Evolutionary conservation across 805 yeast genomes (phyloP), one percentile per base, ranked within the genome.

Genomic region (Hanseniaspora singularis): DNA sequence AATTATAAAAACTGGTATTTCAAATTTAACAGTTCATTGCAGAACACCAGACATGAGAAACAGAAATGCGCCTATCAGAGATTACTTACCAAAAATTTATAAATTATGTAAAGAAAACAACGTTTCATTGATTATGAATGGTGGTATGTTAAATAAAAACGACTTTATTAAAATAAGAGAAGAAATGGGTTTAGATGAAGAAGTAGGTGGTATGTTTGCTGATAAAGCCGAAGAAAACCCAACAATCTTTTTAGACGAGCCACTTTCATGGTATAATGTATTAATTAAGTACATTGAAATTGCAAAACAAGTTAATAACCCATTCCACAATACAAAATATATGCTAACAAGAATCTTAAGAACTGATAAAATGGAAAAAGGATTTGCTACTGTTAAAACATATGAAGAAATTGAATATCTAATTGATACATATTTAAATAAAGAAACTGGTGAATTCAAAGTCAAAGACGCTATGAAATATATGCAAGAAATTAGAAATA

Each of bases 141-240:
- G 98, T 5, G 85, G 74, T 19, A 64, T 92, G 3, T 64, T 64
- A 40, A 67, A 74, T 41, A 66, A 77, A 37, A 51, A 56, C 3
- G 92, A 88, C 47, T 75, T 72, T 51, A 51, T 54, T 7, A 64
- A 65, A 22, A 57, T 88, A 34, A 79, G 75, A 55, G 53, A 62
- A 9, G 59, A 63, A n/a, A 73, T 72, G 53, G 75, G 79, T 0
- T 46, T 61, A 12, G 52, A 59, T 4, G 70, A 71, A 1, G 73
- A 74, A 43, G 64, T 81, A n/a, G 95, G 97, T 3, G 88, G 85
- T 6, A 89, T 92, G 98, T 77, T 88, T 56, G 98, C 96, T 1
- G 81, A 85, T 27, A 76, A 77, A 26, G 97, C 96, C 0, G 97
- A 92, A 63, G 58, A 72, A 6, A 88, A 92, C 58, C 92, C 95